These are phyloP conservation scores for Areca catechu DNA, from an alignment of 176 grass and related monocot genomes.

Conservation along the genomic window DNA sequence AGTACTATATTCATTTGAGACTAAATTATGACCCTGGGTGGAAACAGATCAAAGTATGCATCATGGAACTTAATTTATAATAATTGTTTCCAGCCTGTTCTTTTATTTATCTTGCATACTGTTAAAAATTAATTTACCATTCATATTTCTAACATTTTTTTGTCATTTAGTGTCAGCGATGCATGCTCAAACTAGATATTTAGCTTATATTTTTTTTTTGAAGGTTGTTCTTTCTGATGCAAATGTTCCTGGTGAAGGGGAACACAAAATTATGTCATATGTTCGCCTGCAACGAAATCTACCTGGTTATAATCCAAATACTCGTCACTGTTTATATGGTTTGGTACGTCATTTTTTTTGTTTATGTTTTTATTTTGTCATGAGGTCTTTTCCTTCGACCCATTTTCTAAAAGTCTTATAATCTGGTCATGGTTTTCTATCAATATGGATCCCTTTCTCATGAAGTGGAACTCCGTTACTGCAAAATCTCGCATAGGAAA, in stretches of 20 bases:
- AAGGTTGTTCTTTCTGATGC: conserved; percentile 99
- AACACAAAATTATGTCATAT: conserved; percentile 99
- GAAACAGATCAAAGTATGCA: conserved; percentile 91
- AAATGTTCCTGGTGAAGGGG: conserved; percentile 99
- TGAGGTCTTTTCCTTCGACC: not conserved
- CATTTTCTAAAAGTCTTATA: too few relatives aligned
- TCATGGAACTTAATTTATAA: too few relatives aligned
- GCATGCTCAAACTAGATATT: not conserved
- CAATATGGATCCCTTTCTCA: too few relatives aligned
- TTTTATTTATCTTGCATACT: too few relatives aligned
- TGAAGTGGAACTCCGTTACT: too few relatives aligned
- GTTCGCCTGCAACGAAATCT: conserved; percentile 85
- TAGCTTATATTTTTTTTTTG: conserved; percentile 47
- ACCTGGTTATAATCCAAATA: conserved; percentile 80
- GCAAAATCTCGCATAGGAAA: too few relatives aligned
- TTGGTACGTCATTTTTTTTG: conserved; percentile 45
- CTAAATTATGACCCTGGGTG: conserved; percentile 99
- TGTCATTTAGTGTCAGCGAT: not conserved
- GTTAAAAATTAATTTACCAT: too few relatives aligned
- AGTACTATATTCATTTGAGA: conserved; percentile 92
- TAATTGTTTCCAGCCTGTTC: too few relatives aligned
- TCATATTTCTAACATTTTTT: too few relatives aligned
- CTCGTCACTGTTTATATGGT: conserved; percentile 86
- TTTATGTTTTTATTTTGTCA: not conserved
- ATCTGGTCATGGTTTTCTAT: too few relatives aligned